Conservation (phyloP, 257 asterid genomes). For the Solanum chilense region DNA sequence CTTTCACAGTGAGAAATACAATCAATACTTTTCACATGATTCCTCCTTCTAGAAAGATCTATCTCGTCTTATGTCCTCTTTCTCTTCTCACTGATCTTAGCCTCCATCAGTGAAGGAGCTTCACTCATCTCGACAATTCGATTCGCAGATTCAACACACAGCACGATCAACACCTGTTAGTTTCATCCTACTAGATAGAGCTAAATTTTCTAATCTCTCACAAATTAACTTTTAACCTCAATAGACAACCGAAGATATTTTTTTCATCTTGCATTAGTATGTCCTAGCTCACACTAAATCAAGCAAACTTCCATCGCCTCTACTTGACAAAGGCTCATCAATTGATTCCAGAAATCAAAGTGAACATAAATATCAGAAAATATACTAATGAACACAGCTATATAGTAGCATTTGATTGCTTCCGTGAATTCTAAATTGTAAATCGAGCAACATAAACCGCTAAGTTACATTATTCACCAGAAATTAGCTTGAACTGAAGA, state of each 20-base stretch:
- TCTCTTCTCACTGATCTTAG: too few species aligned
- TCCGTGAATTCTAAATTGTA: not conserved
- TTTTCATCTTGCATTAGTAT: not conserved
- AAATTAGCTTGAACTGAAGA: not conserved
- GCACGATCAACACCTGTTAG: not conserved
- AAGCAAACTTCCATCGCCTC: not conserved
- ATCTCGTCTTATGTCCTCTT: too few species aligned
- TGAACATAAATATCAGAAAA: not conserved
- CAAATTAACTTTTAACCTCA: not conserved
- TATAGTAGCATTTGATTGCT: not conserved
- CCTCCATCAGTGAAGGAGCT: too few species aligned
- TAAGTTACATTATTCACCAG: not conserved
- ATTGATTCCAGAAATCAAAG: not conserved
- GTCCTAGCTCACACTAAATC: not conserved
- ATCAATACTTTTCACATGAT: too few species aligned
- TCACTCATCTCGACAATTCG: too few species aligned
- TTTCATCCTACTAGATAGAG: not conserved
- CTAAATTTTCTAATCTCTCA: not conserved
- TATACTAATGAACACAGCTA: not conserved
- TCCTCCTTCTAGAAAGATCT: too few species aligned
- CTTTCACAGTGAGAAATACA: too few species aligned
- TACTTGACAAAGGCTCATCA: too few species aligned
- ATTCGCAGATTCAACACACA: not conserved
- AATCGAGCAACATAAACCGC: not conserved
- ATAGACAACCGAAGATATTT: not conserved